A percentile compares a stretch with the other conserved stretches of the same genome.
Conservation (phyloP, 768 basidiomycete species). For the Leccinum subtestaceum region DNA sequence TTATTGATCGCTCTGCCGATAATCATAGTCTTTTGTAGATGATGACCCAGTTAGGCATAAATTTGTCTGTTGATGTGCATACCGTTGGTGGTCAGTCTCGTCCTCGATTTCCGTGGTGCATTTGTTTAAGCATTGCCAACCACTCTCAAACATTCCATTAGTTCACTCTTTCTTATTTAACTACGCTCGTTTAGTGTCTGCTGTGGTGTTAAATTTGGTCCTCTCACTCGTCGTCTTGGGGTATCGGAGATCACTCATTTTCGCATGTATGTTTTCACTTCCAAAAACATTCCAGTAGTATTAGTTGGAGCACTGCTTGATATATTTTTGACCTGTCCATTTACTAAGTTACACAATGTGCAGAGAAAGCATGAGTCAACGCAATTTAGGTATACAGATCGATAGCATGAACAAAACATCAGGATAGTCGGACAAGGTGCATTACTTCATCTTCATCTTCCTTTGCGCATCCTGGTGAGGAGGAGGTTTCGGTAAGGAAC, state of each 20-base stretch:
- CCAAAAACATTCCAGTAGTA: slow-evolving; percentile 10
- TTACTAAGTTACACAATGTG: background rate
- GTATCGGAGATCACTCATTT: slow-evolving; percentile 8
- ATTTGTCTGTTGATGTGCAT: slow-evolving; percentile 26
- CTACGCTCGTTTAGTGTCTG: slow-evolving; percentile 34
- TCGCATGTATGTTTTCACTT: slow-evolving; percentile 8
- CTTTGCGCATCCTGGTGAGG: slow-evolving; percentile 15
- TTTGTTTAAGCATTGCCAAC: background rate
- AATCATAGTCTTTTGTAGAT: slow-evolving; percentile 22
- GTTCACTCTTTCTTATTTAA: slow-evolving; percentile 26
- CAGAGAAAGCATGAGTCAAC: background rate
- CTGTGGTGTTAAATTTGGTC: slow-evolving; percentile 21
- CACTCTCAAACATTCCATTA: slow-evolving; percentile 8
- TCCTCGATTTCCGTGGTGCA: background rate
- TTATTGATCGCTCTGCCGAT: slow-evolving; percentile 34
- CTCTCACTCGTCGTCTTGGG: slow-evolving; percentile 8
- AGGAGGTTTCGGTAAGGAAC: slow-evolving; percentile 27
- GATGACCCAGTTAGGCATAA: slow-evolving; percentile 17
- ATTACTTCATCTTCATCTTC: background rate
- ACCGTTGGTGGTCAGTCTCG: slow-evolving; percentile 16
- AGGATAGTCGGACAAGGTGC: background rate
- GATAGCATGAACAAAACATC: slow-evolving; percentile 12
- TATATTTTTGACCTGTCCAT: slow-evolving; percentile 9
- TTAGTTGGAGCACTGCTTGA: slow-evolving; percentile 13
- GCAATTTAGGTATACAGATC: background rate